Evolutionary conservation across 495 filamentous ascomycete species (phyloP), one percentile per base, ranked within the genome.

Genomic region (Xanthoparmelia taractica): DNA sequence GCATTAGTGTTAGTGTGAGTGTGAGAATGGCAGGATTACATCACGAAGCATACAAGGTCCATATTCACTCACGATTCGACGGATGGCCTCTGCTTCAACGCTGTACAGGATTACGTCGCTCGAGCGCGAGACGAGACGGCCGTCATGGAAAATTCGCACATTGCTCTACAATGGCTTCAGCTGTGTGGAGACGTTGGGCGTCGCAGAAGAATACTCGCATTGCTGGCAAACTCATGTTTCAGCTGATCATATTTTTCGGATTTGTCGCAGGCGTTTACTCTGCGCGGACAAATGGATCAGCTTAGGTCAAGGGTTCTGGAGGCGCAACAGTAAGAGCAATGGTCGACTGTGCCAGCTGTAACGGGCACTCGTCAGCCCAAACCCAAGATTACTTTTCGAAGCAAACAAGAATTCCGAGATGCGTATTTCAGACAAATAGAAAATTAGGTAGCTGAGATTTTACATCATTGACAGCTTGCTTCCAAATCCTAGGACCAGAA

Each of bases 21-120:
- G n/a, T n/a, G n/a, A n/a, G 57, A 11, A 48, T 33, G 58, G 58
- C 66, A 36, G 66, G 69, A 67, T 59, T 52, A 38, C 70, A 64
- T 56, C 18, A 34, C 5, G 64, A 52, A 65, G 75, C 88, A 80
- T 89, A 97, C 92, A 96, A 67, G 91, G 91, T 64, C 91, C 94
- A 74, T 89, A 98, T 64, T 85, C 74, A 54, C 84, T 87, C 61
- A 96, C 93, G 65, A 97, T 87, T 63, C 80, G 82, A 71, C 89
- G 88, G 72, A 98, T 94, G 57, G 84, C 82, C 61, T 92, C 90
- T 48, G 94, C 94, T 75, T 97, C 93, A 73, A 98, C 94, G 74
- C 87, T 93, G 82, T 98, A 98, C 71, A 97, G 87, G 74, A 97
- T 97, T 72, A 89, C 96, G 80, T 96, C 92, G 82, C 92, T 96